phyloP scores from a whole-genome alignment of 192 early-diverging fungal species.

The Phlyctochytrium bullatum region DNA sequence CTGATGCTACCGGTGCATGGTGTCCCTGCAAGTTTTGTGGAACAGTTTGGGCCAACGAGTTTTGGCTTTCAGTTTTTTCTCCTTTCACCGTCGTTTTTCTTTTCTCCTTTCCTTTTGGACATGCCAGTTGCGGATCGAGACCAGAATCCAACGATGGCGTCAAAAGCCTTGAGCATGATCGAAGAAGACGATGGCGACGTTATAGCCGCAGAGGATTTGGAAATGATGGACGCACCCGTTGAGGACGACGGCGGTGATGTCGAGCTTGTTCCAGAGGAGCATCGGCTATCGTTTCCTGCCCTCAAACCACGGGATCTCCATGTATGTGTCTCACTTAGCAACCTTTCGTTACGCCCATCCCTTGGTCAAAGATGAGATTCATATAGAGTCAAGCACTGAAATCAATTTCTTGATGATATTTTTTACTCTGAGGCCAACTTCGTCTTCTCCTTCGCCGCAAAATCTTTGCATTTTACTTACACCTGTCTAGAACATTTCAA shows the following conservation, averaged over 20 bases:
- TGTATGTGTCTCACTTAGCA: constrained; percentile 3
- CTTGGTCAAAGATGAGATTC: constrained; percentile 23
- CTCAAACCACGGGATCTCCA: constrained; percentile 8
- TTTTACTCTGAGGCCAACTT: background rate
- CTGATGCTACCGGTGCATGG: no score
- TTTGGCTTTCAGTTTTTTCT: background rate
- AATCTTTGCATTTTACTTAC: background rate
- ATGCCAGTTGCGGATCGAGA: no score
- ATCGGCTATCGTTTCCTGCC: constrained; percentile 7
- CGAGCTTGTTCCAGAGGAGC: background rate
- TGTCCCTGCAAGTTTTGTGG: no score
- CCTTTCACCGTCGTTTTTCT: background rate
- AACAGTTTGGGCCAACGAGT: background rate
- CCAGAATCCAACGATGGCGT: background rate
- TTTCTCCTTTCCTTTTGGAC: background rate
- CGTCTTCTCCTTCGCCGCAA: background rate
- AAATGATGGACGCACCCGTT: background rate
- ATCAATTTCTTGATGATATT: constrained; percentile 14
- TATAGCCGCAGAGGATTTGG: background rate
- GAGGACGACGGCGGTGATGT: background rate
- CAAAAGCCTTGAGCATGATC: no score
- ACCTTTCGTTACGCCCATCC: background rate
- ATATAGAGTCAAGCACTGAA: constrained; percentile 50
- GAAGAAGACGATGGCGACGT: background rate
- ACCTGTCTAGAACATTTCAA: constrained; percentile 12